These are phyloP conservation scores for Rhodotorula diobovata DNA, from an alignment of 768 basidiomycete species.

Conservation along the genomic window DNA sequence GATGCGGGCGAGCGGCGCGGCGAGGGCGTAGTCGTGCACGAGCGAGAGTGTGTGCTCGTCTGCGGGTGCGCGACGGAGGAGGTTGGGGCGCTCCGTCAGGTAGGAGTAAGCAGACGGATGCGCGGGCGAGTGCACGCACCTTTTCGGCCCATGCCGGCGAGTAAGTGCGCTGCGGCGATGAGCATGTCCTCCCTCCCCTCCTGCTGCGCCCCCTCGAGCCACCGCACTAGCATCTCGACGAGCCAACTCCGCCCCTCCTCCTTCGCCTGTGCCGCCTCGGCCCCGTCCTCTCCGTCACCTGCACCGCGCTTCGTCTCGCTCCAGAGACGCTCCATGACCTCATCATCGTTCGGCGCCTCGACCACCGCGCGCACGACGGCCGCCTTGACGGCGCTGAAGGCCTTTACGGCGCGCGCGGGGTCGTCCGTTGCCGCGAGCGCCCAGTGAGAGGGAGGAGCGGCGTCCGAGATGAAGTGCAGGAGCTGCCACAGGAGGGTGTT, in stretches of 20 bases:
- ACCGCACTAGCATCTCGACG: constrained; percentile 66
- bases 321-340: constrained; percentile 61
- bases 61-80: constrained; percentile 44
- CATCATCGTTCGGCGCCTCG: constrained; percentile 75
- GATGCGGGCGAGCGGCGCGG: constrained; percentile 61
- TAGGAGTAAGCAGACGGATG: too few species aligned
- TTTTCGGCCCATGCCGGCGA: constrained; percentile 74
- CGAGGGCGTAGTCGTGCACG: constrained; percentile 55
- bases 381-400: constrained; percentile 75
- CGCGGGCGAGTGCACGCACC: constrained; percentile 52
- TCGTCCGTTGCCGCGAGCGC: neutral
- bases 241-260: constrained; percentile 55
- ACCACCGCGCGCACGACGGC: constrained; percentile 80
- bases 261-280: too few species aligned
- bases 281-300: too few species aligned
- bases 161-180: constrained; percentile 73
- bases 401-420: constrained; percentile 38
- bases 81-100: too few species aligned
- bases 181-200: constrained; percentile 64
- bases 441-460: constrained; percentile 31
- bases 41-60: constrained; percentile 51
- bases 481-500: constrained; percentile 22
- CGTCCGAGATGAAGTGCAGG: constrained; percentile 34
- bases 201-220: constrained; percentile 54
- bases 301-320: constrained; percentile 51